Evolutionary conservation across 805 yeast genomes (phyloP).

Genomic region (Metschnikowia cerradonensis): DNA sequence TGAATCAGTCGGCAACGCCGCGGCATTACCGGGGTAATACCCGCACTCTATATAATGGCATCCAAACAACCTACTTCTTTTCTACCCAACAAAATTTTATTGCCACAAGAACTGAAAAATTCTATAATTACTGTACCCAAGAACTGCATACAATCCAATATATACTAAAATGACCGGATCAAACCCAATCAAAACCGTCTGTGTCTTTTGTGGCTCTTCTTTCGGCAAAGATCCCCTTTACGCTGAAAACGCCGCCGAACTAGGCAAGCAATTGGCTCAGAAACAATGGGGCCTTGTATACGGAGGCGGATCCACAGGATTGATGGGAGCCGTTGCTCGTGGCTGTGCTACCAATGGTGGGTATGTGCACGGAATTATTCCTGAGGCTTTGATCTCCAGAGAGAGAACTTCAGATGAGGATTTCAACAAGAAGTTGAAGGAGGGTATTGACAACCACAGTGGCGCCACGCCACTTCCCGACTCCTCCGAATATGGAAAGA

Average conservation of each 20-base stretch:
- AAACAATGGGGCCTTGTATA: constrained; percentile 73
- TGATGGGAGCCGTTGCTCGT: constrained; percentile 75
- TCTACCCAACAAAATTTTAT: background rate
- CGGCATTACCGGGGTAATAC: constrained; percentile 8
- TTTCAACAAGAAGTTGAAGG: constrained; percentile 46
- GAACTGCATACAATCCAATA: background rate
- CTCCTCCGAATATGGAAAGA: constrained; percentile 60
- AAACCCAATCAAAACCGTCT: constrained; percentile 45
- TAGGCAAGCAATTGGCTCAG: constrained; percentile 57
- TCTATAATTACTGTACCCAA: background rate
- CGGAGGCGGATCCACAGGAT: constrained; percentile 86
- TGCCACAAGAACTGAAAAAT: too few species aligned
- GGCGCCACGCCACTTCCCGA: constrained; percentile 66
- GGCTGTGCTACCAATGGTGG: constrained; percentile 57
- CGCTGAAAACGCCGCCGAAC: constrained; percentile 49
- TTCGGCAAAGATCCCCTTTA: constrained; percentile 54
- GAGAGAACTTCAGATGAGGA: constrained; percentile 51
- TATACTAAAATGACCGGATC: constrained; percentile 21
- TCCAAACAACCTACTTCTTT: background rate
- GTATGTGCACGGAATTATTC: constrained; percentile 80
- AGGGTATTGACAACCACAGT: constrained; percentile 56
- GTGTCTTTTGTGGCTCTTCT: constrained; percentile 87
- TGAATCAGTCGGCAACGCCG: constrained; percentile 9
- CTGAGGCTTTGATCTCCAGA: constrained; percentile 72
- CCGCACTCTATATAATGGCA: background rate